A percentile compares a stretch with the other conserved stretches of the same genome.
phyloP scores from a whole-genome alignment of 1,284 basidiomycete genomes.

The Ganoderma multipileum region DNA sequence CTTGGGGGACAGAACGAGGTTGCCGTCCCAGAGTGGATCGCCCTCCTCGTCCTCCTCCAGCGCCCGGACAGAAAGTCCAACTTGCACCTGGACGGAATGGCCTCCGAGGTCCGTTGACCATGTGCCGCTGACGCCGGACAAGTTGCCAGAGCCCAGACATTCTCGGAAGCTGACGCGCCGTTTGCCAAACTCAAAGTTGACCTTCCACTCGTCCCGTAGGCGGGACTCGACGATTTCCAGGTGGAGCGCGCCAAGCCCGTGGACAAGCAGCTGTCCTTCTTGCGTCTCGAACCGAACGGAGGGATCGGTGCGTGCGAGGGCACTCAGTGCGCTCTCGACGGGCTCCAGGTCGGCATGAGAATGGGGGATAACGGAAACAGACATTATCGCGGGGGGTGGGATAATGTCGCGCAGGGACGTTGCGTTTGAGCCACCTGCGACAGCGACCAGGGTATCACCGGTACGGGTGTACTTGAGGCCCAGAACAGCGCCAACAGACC shows the following conservation, averaged over 20 bases:
- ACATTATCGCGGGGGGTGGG: conserved; percentile 80
- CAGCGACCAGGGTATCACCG: conserved; percentile 82
- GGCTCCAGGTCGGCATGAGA: conserved; percentile 82
- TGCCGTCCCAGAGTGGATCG: conserved; percentile 77
- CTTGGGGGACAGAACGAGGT: conserved; percentile 63
- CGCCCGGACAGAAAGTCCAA: conserved; percentile 60
- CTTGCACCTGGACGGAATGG: conserved; percentile 50
- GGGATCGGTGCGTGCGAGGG: conserved; percentile 86
- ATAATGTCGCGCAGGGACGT: conserved; percentile 69
- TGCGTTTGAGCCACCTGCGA: conserved; percentile 43
- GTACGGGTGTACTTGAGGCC: conserved; percentile 86
- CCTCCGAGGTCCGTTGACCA: conserved; percentile 73
- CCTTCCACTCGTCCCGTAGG: conserved; percentile 82
- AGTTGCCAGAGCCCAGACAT: conserved; percentile 53
- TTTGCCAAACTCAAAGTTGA: conserved; percentile 77
- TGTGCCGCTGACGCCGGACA: conserved; percentile 42
- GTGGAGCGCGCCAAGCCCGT: conserved; percentile 86
- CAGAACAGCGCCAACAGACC: conserved; percentile 86
- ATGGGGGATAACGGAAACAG: conserved; percentile 81
- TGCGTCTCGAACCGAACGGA: conserved; percentile 80
- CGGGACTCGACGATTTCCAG: conserved; percentile 88
- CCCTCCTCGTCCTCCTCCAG: conserved; percentile 62
- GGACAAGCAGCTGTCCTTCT: conserved; percentile 85
- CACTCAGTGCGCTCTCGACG: conserved; percentile 76
- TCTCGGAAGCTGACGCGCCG: conserved; percentile 86